phyloP scores from a whole-genome alignment of 805 yeast species.

The Wickerhamomyces canadensis region DNA sequence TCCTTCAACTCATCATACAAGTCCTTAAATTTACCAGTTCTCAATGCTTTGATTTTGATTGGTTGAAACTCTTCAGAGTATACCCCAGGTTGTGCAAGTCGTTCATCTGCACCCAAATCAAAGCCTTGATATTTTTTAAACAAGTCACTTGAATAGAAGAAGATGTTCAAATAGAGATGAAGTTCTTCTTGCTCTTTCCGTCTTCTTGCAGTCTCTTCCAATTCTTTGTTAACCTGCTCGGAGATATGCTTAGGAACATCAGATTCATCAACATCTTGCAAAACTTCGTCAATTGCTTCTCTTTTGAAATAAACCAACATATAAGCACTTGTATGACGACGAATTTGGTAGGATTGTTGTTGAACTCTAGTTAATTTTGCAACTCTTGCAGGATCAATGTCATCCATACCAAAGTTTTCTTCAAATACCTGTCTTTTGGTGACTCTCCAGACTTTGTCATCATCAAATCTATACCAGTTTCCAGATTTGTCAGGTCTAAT shows the following conservation, averaged over 20 bases:
- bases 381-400: constrained; percentile 42
- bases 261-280: constrained; percentile 49
- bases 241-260: constrained; percentile 69
- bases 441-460: constrained; percentile 87
- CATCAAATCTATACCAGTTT: constrained; percentile 90
- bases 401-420: constrained; percentile 85
- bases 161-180: constrained; percentile 54
- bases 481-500: constrained; percentile 70
- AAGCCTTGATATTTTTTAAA: constrained; percentile 64
- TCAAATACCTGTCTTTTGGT: constrained; percentile 82
- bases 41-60: constrained; percentile 43
- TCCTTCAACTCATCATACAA: constrained; percentile 46
- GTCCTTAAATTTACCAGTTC: constrained; percentile 46
- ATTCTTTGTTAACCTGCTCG: constrained; percentile 57
- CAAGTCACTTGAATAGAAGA: constrained; percentile 47
- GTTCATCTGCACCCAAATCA: constrained; percentile 67
- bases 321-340: constrained; percentile 90
- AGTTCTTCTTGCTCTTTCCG: constrained; percentile 67
- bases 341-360: constrained; percentile 56
- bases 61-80: constrained; percentile 45
- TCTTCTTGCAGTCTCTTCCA: constrained; percentile 45
- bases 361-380: constrained; percentile 50
- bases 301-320: constrained; percentile 91
- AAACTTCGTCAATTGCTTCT: constrained; percentile 46
- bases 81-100: constrained; percentile 38